Percentiles rank a stretch among this genome's conserved stretches.
Evolutionary conservation across 805 yeast genomes (phyloP).

Genomic region (Kazachstania kunashirensis): DNA sequence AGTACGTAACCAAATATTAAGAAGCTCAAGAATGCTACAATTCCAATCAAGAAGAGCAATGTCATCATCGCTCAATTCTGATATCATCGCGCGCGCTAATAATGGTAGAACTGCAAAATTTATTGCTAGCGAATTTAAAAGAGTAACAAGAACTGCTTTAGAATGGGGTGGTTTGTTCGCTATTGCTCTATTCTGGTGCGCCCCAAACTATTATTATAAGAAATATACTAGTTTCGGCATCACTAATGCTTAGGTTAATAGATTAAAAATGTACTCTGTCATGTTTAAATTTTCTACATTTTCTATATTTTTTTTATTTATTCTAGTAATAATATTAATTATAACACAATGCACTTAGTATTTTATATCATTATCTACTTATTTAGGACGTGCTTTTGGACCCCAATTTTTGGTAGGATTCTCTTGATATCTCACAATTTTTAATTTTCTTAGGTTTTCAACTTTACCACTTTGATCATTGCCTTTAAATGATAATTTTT

Average conservation of each 20-base stretch:
- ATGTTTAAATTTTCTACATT: not conserved
- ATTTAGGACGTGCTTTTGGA: constrained; percentile 71
- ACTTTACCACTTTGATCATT: constrained; percentile 50
- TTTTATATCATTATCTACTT: too few species aligned
- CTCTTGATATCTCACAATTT: constrained; percentile 80
- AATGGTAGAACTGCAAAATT: not conserved
- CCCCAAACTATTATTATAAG: constrained; percentile 7
- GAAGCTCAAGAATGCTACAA: constrained; percentile 1
- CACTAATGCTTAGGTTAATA: too few species aligned
- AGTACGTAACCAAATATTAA: not conserved
- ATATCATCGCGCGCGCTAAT: not conserved
- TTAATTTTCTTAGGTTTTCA: constrained; percentile 56
- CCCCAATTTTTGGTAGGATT: constrained; percentile 97
- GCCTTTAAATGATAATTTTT: constrained; percentile 43
- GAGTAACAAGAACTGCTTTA: constrained; percentile 15
- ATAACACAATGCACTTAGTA: not conserved
- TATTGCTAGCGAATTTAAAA: constrained; percentile 16
- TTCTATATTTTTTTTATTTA: too few species aligned
- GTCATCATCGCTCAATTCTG: not conserved
- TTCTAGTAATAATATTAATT: not conserved
- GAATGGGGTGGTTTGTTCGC: constrained; percentile 15
- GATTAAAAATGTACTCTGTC: not conserved
- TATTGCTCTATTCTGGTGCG: constrained; percentile 23
- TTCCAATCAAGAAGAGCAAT: not conserved
- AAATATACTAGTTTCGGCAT: constrained; percentile 2